Evolutionary conservation across 2,329 filamentous ascomycete genomes (phyloP), one percentile per base, ranked within the genome.

Genomic region (Apiospora phragmitis): DNA sequence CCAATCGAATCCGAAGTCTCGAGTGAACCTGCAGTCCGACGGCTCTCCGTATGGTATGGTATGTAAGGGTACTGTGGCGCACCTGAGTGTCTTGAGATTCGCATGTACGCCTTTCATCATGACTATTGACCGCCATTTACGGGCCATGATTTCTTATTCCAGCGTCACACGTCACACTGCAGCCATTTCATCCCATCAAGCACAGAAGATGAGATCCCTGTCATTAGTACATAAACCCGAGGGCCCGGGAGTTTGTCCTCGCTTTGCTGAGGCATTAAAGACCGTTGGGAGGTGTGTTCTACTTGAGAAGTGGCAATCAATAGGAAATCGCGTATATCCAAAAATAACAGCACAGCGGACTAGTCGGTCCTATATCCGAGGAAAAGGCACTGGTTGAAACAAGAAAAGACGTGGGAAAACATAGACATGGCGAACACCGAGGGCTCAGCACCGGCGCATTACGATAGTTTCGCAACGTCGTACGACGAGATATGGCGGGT

Each of bases 401-500:
- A 55, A 32, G 14, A 32, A 26, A 26, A 32, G 26, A 55, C 26
- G 26, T 16, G 26, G 26, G n/a, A n/a, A n/a, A n/a, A n/a, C n/a
- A 38, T 7, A 35, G 18, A 35, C 41, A 69, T 69, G 51, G 49
- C 68, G 21, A 65, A 32, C 35, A 26, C 68, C 29, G 38, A 65
- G 41, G 21, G 29, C 32, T n/a, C 32, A 38, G 38, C 68, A 11
- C 47, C 68, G 18, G 51, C 49, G 47, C 68, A 41, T n/a, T 69
- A 69, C 68, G 49, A 69, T 18, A 42, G 29, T 29, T 65, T 69
- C 24, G 68, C 68, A 24, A 69, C 68, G 2, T 69, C 68, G 51
- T 69, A 69, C 38, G 68, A 69, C 38, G 16, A 55, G 24, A 59
- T 69, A 35, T 69, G 68, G 68, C 68, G 38, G 18, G 32, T 59